Evolutionary conservation across 306 rosid genomes (phyloP), one percentile per base, ranked within the genome.

Genomic region (Cicer bijugum): DNA sequence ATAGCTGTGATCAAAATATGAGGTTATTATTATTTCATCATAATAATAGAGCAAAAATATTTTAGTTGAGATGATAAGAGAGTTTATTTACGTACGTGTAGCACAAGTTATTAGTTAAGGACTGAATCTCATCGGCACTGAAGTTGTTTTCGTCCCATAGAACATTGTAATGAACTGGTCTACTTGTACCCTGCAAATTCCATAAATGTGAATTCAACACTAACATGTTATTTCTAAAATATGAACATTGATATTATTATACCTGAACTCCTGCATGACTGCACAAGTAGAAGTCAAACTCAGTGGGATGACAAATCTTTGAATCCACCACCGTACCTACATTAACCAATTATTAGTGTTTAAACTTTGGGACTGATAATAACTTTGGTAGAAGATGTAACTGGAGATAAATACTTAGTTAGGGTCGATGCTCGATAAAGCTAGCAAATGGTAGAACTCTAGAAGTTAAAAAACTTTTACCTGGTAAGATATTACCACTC

Each of bases 181-280:
- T 83, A 73, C 91, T 87, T 40, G 91, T 87, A 35, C 91, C 89
- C 89, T 85, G 85, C 46, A 76, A 47, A 60, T 45, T 23, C 5
- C 10, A 40, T 61, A 16, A 23, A 72, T 48, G 75, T 71, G 60
- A 71, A 53, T 69, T 15, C 7, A 1, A 28, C 39, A 39, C 42
- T 6, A 23, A 47, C 40, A 44, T n/a, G 19, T 44, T 52, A 67
- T n/a, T 50, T 19, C 16, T 16, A 59, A 38, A n/a, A 16, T 58
- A 52, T 43, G 23, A 44, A 72, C 37, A 28, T 63, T 16, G 55
- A 42, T 35, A 33, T 67, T 14, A 51, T 38, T 33, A 16, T 86
- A 88, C 97, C 90, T 90, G 93, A 69, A 90, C 85, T 80, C 97
- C 93, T 2, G 97, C 97, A 77, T 90, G 97, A 81, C 97, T 88